Base-by-base conservation (phyloP, 169 alveolate genomes). In the Cryptosporidium ryanae region DNA sequence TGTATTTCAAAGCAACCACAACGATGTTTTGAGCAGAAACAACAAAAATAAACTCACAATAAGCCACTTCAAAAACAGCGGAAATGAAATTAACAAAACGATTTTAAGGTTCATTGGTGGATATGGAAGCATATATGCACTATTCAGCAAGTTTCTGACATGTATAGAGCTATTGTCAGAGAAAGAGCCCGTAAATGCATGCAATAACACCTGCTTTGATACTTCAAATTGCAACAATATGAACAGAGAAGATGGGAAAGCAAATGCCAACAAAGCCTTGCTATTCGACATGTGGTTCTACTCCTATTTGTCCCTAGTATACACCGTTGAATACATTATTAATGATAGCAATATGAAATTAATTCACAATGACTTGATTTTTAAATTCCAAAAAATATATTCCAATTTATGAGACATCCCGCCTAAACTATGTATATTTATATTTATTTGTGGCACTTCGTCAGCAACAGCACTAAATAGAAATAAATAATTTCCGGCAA, bases 51-150 rank as follows among this genome's bases (percentile, higher is more conserved):
- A 21, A 2, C n/a, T 23, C 25, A 21, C 27, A 0, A 29, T 68
- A 10, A 50, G 32, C n/a, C 50, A 50, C 25, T 29, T 68, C 21
- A 68, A 54, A 31, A 31, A 68, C 21, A 23, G n/a, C 4, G 55
- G 55, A 50, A 15, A 52, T 4, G 0, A 29, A 10, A 27, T 17
- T 13, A 68, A 68, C 31, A 68, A 68, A 21, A 55, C 66, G 0
- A 68, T 76, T 7, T n/a, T 76, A 21, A 55, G 52, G 17, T 61
- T 59, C 59, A 59, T 76, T 59, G 87, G 87, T 8, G 71, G 87
- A 6, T 61, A 76, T 59, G 25, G 64, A 15, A 76, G 38, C 17
- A 32, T 61, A 29, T 76, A 76, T 61, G 38, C 55, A 31, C 1
- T 61, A 21, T 76, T 76, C 44, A 43, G 59, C 17, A 76, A 76